Base-by-base conservation (phyloP, 2,329 filamentous ascomycete species). In the Orbilia quercus region DNA sequence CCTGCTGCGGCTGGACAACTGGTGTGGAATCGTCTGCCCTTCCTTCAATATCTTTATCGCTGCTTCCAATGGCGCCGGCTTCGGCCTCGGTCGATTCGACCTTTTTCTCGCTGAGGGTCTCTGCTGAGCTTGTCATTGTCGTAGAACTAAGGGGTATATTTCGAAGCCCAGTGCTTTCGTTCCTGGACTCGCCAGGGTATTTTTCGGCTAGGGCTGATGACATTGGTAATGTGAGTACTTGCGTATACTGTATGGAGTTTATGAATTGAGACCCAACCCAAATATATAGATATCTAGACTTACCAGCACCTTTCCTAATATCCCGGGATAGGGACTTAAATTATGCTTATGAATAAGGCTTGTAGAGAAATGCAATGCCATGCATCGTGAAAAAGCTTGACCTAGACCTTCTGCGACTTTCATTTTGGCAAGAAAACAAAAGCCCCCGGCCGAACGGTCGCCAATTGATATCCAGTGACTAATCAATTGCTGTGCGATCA, bases 21-120 rank as follows among this genome's bases (percentile, higher is more conserved):
- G 57, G 63, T n/a, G 73, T 59, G 1, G 55, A 45, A 45, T 74
- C 74, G 2, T 57, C 75, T 1, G 47, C 59, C 1, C 74, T 75
- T 2, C 58, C 58, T 11, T 70, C 58, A 0, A 63, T 57, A 48
- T 77, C 77, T 71, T 79, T 76, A 22, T 78, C 78, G n/a, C 78
- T 79, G 75, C 79, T 59, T 7, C 38, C 34, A 22, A 44, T 51
- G 9, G 14, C 28, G 36, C 47, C 25, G 22, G 28, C 18, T 28
- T 50, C 44, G 11, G n/a, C n/a, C n/a, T 42, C 47, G 16, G 42
- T 63, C 6, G 48, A n/a, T 22, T 54, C 44, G 1, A 18, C 28
- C 31, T 23, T 40, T 23, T 57, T 65, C 16, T 72, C 59, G 38
- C 54, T 62, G 18, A 62, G 34, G 1, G 69, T 66, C 34, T 73